A percentile compares a stretch with the other conserved stretches of the same genome.
These are phyloP conservation scores for Diaporthe sp. DNA, from an alignment of 2,329 filamentous ascomycete species.

Conservation along the genomic window DNA sequence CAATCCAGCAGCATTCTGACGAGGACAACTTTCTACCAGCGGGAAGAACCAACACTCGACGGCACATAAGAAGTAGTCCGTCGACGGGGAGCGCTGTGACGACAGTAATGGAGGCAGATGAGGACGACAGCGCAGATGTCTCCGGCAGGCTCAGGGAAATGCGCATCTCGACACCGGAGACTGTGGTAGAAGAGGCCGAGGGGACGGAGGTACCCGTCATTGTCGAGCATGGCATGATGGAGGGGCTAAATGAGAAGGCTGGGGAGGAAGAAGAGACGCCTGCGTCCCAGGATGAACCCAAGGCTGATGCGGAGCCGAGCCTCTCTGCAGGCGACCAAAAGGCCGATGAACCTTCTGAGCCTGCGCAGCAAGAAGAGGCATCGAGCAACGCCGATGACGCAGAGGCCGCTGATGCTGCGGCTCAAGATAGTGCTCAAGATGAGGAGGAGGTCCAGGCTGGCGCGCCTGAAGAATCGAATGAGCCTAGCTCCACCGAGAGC, in stretches of 20 bases:
- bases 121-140: slow-evolving; percentile 73
- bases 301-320: neutral
- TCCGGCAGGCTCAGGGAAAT: slow-evolving; percentile 62
- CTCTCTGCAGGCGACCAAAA: neutral
- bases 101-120: slow-evolving; percentile 86
- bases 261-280: slow-evolving; percentile 35
- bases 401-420: slow-evolving; percentile 13
- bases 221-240: slow-evolving; percentile 52
- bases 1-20: slow-evolving; percentile 47
- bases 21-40: slow-evolving; percentile 68
- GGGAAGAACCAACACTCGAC: slow-evolving; percentile 79
- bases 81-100: slow-evolving; percentile 84
- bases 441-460: slow-evolving; percentile 22
- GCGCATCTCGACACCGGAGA: slow-evolving; percentile 66
- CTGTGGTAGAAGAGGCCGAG: slow-evolving; percentile 62
- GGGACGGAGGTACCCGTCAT: slow-evolving; percentile 55
- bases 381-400: slow-evolving; percentile 3
- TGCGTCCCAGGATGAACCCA: slow-evolving; percentile 25
- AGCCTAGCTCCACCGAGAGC: slow-evolving; percentile 34
- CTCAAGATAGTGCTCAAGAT: neutral
- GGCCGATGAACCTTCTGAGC: neutral
- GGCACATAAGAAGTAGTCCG: slow-evolving; percentile 84
- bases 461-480: slow-evolving; percentile 9
- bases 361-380: slow-evolving; percentile 44
- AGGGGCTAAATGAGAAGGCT: slow-evolving; percentile 46